Evolutionary conservation across 192 early-diverging fungal species (phyloP).

Genomic region (Entomortierella chlamydospora): DNA sequence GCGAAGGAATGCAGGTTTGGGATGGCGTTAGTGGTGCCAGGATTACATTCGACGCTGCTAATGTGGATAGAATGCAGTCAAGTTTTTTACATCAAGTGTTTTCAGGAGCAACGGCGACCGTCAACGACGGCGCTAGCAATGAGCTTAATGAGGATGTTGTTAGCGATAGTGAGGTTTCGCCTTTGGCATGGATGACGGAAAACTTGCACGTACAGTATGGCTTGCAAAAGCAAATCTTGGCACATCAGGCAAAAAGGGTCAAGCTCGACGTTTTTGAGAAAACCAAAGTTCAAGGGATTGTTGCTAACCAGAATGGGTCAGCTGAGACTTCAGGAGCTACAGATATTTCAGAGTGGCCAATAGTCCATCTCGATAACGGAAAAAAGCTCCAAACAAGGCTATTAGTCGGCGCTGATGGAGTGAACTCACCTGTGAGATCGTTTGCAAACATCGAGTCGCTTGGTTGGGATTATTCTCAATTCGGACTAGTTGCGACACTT

Average conservation of each 20-base stretch:
- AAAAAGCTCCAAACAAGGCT: conserved; percentile 73
- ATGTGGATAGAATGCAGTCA: conserved; percentile 23
- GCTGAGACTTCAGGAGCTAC: not conserved
- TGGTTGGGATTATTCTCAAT: conserved; percentile 89
- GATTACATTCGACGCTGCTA: conserved; percentile 72
- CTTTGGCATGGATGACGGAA: conserved; percentile 89
- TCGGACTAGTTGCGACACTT: conserved; percentile 90
- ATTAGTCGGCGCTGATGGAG: conserved; percentile 93
- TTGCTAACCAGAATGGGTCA: conserved; percentile 13
- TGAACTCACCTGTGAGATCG: conserved; percentile 84
- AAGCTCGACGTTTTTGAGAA: conserved; percentile 76
- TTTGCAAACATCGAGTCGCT: conserved; percentile 84
- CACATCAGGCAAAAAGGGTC: conserved; percentile 40
- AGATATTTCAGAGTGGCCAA: conserved; percentile 77
- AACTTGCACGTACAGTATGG: conserved; percentile 85
- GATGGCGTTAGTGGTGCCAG: conserved; percentile 75
- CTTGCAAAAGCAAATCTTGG: conserved; percentile 64
- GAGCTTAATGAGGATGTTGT: conserved; percentile 14
- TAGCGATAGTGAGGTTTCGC: conserved; percentile 25
- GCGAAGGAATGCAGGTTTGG: conserved; percentile 82
- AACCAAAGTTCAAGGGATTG: conserved; percentile 73
- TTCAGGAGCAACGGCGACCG: not conserved
- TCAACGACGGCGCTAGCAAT: conserved; percentile 8
- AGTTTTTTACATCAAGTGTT: conserved; percentile 47
- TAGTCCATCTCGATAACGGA: conserved; percentile 76